Evolutionary conservation across 768 basidiomycete genomes (phyloP).

Genomic region (Trametes elegans): DNA sequence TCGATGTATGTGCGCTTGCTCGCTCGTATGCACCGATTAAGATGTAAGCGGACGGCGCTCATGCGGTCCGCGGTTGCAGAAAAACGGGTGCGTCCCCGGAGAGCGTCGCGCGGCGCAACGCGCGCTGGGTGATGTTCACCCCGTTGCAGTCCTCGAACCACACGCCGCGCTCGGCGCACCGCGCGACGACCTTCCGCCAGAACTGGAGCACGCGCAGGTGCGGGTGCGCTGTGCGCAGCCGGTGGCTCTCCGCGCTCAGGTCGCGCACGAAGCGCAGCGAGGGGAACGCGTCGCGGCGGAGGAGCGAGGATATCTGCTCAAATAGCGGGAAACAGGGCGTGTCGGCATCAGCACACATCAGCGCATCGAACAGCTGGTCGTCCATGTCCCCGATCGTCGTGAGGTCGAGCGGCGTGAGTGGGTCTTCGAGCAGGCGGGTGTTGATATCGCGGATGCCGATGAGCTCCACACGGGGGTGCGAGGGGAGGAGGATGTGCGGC

Average conservation of each 20-base stretch:
- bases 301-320: constrained; percentile 61
- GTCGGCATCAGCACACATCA: constrained; percentile 27
- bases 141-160: constrained; percentile 67
- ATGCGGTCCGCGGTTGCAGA: too few species aligned
- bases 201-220: constrained; percentile 41
- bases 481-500: constrained; percentile 66
- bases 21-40: too few species aligned
- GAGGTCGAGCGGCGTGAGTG: constrained; percentile 21
- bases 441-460: constrained; percentile 76
- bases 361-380: constrained; percentile 14
- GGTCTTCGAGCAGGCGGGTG: constrained; percentile 49
- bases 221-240: constrained; percentile 44
- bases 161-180: constrained; percentile 53
- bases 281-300: constrained; percentile 62
- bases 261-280: constrained; percentile 59
- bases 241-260: constrained; percentile 57
- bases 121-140: constrained; percentile 51
- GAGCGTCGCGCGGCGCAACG: constrained; percentile 35
- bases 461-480: constrained; percentile 58
- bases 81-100: not conserved
- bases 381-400: not conserved
- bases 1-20: too few species aligned
- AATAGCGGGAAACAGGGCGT: constrained; percentile 62
- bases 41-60: too few species aligned
- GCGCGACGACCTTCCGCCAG: constrained; percentile 35